Evolutionary conservation across 202 grass and related monocot genomes (phyloP), one percentile per base, ranked within the genome.

Genomic region (Eragrostis tef): DNA sequence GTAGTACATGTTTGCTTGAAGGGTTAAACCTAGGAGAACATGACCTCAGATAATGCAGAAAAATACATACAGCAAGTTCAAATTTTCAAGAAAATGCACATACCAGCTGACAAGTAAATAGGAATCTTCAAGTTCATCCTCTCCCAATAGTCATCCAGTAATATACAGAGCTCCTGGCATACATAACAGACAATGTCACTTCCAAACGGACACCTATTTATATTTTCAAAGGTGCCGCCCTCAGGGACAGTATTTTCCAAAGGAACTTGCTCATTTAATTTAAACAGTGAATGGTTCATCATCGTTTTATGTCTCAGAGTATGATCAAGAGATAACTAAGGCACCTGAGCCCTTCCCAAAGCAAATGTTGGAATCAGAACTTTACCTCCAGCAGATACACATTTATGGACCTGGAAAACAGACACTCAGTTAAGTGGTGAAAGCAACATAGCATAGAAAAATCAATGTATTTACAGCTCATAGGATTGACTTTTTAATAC

Each of bases 61-160:
- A 80, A 78, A 72, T 69, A 63, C 45, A 81, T 67, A 42, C 70
- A 15, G 9, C 29, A 67, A 36, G 6, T 16, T 73, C 77, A 81
- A 74, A 39, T 7, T n/a, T 89, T 50, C 24, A 54, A 2, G 17
- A 71, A 83, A 74, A 77, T 24, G 46, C 19, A 59, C 58, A 84
- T 94, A 98, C 95, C 95, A 46, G 90, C 92, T 74, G 95, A 94
- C 49, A 98, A 93, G 74, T 95, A 98, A 51, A 98, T 98, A 77
- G 95, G 95, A 85, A 98, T 74, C 27, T 88, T 88, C 80, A 95
- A 88, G 20, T 88, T 90, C 90, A 93, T 88, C 39, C 90, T 91
- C 87, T 98, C 92, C 92, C 92, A 98, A 80, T 98, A 98, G 31
- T 98, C 92, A 81, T 98, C 95, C 65, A 98, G 86, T 73, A 98